phyloP scores from a whole-genome alignment of 2,329 filamentous ascomycete species.

The Penicillium griseofulvum region DNA sequence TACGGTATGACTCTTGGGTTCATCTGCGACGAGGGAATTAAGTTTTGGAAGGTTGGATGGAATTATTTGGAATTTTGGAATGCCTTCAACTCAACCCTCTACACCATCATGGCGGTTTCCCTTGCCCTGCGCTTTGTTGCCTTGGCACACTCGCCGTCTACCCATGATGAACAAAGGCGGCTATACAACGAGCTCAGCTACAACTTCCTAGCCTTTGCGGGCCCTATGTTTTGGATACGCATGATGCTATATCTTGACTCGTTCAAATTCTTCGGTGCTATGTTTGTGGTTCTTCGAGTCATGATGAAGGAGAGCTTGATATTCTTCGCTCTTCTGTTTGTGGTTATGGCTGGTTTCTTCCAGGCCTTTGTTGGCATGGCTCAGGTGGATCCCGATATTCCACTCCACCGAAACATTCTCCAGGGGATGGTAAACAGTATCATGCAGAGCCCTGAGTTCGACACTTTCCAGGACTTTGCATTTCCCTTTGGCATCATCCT shows the following conservation, averaged over 20 bases:
- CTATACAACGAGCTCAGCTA: conserved; percentile 80
- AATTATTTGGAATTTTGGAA: conserved; percentile 97
- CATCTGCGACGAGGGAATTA: conserved; percentile 79
- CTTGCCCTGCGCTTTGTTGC: conserved; percentile 78
- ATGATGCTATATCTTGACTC: conserved; percentile 90
- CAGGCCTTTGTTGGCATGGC: conserved; percentile 94
- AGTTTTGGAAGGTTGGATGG: conserved; percentile 90
- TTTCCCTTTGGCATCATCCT: conserved; percentile 91
- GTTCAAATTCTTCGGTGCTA: conserved; percentile 93
- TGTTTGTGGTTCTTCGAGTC: conserved; percentile 94
- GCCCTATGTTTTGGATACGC: conserved; percentile 95
- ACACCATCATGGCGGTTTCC: conserved; percentile 73
- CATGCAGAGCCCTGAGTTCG: conserved; percentile 88
- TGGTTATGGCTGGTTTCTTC: conserved; percentile 76
- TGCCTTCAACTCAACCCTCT: conserved; percentile 83
- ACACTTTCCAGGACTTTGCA: conserved; percentile 83
- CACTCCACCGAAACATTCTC: conserved; percentile 43
- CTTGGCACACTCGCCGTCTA: conserved; percentile 58
- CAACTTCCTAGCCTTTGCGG: conserved; percentile 88
- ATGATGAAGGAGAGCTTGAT: conserved; percentile 95
- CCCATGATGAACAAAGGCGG: conserved; percentile 51
- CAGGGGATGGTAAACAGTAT: conserved; percentile 77
- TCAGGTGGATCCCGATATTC: conserved; percentile 68
- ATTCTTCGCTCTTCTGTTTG: conserved; percentile 85
- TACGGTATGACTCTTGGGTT: conserved; percentile 93